phyloP scores from a whole-genome alignment of 2,329 filamentous ascomycete species.

The Colletotrichum noveboracense region DNA sequence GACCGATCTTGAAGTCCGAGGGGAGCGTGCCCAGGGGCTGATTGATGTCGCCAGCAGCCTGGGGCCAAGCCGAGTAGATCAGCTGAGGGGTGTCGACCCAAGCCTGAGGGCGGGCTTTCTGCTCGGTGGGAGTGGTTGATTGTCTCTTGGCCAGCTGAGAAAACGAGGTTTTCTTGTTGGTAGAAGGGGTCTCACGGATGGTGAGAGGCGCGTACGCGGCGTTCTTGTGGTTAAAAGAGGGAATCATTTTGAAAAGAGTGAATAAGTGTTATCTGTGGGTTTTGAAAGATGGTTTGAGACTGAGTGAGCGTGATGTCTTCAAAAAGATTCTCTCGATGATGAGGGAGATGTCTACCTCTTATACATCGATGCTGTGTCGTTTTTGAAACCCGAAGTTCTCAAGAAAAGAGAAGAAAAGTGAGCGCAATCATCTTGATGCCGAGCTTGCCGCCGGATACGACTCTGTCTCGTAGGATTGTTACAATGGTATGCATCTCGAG shows the following conservation, averaged over 20 bases:
- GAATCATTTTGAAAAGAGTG: neutral
- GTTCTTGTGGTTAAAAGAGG: neutral
- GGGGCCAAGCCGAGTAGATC: neutral
- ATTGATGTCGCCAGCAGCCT: neutral
- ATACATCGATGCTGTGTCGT: neutral
- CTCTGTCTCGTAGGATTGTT: neutral
- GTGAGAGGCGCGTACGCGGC: neutral
- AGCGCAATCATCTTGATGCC: neutral
- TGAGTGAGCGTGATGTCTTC: neutral
- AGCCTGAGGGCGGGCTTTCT: neutral
- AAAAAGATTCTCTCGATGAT: neutral
- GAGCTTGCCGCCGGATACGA: neutral
- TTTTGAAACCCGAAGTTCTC: neutral
- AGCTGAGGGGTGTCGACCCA: constrained; percentile 2
- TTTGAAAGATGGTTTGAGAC: neutral
- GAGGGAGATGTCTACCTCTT: neutral
- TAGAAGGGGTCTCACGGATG: neutral
- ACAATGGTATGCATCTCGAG: neutral
- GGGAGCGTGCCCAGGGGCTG: neutral
- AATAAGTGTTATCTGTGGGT: neutral
- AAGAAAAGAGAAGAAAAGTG: neutral
- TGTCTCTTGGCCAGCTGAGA: neutral
- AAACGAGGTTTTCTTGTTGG: neutral
- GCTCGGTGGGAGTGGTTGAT: neutral
- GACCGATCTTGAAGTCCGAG: neutral